phyloP scores from a whole-genome alignment of 1,284 basidiomycete genomes.

The Polyporus tsugae region DNA sequence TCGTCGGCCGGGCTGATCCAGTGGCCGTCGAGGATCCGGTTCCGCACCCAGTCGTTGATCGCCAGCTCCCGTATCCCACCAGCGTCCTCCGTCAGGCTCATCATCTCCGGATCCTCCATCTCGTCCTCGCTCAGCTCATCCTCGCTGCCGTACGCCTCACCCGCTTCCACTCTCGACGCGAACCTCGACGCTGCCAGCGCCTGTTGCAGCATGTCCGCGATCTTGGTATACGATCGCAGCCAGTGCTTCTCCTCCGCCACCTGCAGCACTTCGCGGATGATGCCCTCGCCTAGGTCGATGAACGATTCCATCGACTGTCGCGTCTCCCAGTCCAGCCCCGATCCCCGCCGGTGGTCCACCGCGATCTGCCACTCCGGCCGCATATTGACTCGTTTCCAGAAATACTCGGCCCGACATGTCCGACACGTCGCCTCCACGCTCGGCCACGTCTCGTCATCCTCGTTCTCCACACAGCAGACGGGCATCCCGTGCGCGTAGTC shows the following conservation, averaged over 20 bases:
- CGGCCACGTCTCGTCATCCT: conserved; percentile 74
- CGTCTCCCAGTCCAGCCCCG: conserved; percentile 69
- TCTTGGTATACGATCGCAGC: conserved; percentile 68
- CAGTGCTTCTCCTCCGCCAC: conserved; percentile 74
- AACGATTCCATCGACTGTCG: conserved; percentile 68
- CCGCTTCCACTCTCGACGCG: conserved; percentile 46
- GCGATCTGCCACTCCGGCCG: conserved; percentile 63
- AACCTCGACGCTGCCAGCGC: conserved; percentile 67
- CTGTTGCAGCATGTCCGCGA: conserved; percentile 70
- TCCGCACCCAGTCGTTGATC: conserved; percentile 75
- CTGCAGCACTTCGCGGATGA: conserved; percentile 63
- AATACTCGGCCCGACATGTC: conserved; percentile 64
- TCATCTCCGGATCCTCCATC: conserved; percentile 66
- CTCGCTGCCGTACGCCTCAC: conserved; percentile 47
- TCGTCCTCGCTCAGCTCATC: conserved; percentile 58
- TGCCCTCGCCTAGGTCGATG: conserved; percentile 77
- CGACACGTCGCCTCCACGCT: conserved; percentile 71
- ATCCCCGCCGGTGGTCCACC: conserved; percentile 57
- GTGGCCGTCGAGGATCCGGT: conserved; percentile 73
- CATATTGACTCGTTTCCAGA: conserved; percentile 61
- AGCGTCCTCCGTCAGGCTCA: conserved; percentile 67
- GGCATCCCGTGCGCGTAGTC: conserved; percentile 44
- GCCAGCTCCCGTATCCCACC: conserved; percentile 69
- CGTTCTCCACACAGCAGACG: conserved; percentile 69
- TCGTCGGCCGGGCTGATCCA: conserved; percentile 78